phyloP scores from a whole-genome alignment of 495 filamentous ascomycete species.

The Penicillium mononematosum region DNA sequence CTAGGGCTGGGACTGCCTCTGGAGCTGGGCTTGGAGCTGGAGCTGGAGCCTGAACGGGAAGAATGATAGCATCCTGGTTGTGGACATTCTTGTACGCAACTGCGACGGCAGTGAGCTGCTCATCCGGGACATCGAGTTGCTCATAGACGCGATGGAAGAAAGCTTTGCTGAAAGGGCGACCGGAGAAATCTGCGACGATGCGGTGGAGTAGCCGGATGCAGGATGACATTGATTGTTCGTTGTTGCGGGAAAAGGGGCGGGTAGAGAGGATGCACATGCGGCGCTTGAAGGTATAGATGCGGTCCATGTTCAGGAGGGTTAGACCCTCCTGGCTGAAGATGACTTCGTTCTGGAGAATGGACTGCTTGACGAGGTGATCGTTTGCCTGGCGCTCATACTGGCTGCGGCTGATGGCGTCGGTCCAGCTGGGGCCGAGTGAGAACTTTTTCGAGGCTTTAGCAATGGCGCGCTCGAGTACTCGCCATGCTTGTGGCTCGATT shows the following conservation, averaged over 20 bases:
- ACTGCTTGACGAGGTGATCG: conserved; percentile 60
- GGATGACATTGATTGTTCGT: conserved; percentile 46
- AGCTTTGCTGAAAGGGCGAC: conserved; percentile 55
- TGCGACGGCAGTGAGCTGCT: conserved; percentile 56
- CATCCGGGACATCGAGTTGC: conserved; percentile 55
- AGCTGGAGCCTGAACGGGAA: conserved; percentile 27
- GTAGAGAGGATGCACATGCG: conserved; percentile 57
- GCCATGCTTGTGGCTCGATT: conserved; percentile 38
- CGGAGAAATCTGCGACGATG: conserved; percentile 58
- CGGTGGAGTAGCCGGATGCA: conserved; percentile 58
- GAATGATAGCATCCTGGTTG: conserved; percentile 46
- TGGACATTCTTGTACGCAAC: conserved; percentile 57
- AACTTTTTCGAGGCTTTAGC: conserved; percentile 46
- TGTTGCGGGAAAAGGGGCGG: conserved; percentile 25
- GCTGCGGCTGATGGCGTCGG: conserved; percentile 38
- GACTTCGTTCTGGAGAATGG: conserved; percentile 65
- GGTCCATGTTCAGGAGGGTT: conserved; percentile 65
- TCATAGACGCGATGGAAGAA: conserved; percentile 62
- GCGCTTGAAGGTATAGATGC: conserved; percentile 71
- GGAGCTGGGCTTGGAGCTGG: background rate
- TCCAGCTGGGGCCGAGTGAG: conserved; percentile 46
- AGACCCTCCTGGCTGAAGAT: conserved; percentile 70
- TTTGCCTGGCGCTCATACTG: conserved; percentile 40
- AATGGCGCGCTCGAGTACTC: conserved; percentile 40
- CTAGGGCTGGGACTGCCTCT: background rate